These are phyloP conservation scores for Anisodus acutangulus DNA, from an alignment of 257 asterid genomes.

Conservation along the genomic window DNA sequence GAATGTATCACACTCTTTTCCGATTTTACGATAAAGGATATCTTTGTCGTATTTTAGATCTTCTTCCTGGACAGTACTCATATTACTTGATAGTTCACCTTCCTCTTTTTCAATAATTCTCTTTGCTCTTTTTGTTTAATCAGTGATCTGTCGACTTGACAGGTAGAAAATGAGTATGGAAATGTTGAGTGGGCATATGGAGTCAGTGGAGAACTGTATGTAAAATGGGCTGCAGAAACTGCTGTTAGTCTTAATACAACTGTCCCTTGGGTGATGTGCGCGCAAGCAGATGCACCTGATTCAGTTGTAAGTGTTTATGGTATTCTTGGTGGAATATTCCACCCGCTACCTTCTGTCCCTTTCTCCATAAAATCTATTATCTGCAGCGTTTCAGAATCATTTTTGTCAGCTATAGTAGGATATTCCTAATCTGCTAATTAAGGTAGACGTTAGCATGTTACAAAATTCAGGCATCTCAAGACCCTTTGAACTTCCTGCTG, in stretches of 20 bases:
- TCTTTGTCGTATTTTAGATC: background rate
- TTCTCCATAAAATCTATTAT: background rate
- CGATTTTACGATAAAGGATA: background rate
- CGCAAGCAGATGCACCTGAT: constrained; percentile 75
- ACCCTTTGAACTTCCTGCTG: background rate
- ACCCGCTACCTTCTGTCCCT: background rate
- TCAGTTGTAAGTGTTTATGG: constrained; percentile 57
- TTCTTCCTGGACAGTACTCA: background rate
- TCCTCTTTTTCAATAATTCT: background rate
- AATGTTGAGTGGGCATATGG: constrained; percentile 77
- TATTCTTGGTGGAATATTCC: background rate
- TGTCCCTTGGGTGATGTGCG: constrained; percentile 92
- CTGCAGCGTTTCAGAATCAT: background rate
- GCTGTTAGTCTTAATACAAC: constrained; percentile 68
- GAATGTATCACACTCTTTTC: background rate
- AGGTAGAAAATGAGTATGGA: constrained; percentile 90
- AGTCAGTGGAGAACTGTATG: constrained; percentile 56
- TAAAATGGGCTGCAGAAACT: constrained; percentile 86
- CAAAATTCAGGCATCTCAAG: background rate
- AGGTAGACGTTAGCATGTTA: background rate
- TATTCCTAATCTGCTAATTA: too few relatives aligned
- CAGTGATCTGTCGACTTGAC: constrained; percentile 1
- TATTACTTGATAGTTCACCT: background rate
- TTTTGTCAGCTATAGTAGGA: background rate
- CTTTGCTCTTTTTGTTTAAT: background rate